A percentile compares a stretch with the other conserved stretches of the same genome.
These are phyloP conservation scores for Quercus dentata DNA, from an alignment of 306 rosid genomes.

Conservation along the genomic window DNA sequence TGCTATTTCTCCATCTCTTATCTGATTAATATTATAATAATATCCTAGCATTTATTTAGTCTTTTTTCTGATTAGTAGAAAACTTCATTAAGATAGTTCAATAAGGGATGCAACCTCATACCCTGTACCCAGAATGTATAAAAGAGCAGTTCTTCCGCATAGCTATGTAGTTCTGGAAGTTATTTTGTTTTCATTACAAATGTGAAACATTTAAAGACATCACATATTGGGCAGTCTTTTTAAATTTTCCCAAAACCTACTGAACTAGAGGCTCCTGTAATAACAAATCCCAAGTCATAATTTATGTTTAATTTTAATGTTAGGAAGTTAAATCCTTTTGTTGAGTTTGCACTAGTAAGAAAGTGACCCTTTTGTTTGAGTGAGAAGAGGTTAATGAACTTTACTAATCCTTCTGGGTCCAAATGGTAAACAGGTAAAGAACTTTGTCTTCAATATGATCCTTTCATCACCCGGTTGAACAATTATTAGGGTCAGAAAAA, in stretches of 20 bases:
- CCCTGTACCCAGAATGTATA: no score
- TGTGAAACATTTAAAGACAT: neutral
- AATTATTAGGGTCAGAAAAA: neutral
- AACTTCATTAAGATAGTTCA: no score
- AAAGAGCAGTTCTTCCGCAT: no score
- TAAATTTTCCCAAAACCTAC: neutral
- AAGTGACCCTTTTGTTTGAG: neutral
- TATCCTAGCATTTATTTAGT: neutral
- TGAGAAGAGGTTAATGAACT: neutral
- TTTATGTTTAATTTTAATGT: neutral
- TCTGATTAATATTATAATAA: neutral
- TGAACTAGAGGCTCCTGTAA: neutral
- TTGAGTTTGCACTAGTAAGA: neutral
- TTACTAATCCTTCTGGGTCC: neutral
- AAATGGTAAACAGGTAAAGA: neutral
- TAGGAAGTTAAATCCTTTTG: neutral
- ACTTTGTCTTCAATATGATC: neutral
- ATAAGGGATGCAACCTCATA: no score
- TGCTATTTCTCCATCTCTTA: neutral
- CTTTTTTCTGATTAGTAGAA: neutral
- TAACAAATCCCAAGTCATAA: neutral
- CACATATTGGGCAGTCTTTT: neutral
- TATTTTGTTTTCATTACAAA: neutral
- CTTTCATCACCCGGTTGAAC: neutral
- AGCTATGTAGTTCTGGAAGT: no score